Base-by-base conservation (phyloP, 805 yeast genomes). In the Jamesozyma hellenica region DNA sequence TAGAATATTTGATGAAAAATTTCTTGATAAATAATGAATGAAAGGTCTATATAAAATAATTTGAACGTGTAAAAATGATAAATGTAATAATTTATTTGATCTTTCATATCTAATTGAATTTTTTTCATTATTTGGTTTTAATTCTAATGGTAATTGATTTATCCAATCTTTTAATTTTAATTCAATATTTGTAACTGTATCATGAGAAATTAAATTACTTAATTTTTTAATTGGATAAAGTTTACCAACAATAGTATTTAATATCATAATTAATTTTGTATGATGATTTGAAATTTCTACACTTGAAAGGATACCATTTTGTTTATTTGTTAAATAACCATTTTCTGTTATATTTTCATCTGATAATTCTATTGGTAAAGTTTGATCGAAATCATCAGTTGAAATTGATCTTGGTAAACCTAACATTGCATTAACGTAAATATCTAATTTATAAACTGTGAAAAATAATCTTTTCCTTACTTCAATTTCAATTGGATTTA, bases 381-480 rank as follows among this genome's bases (percentile, higher is more conserved):
- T 86, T 54, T 86, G 95, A 61, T 86, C 94, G 48, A 83, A 81
- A 49, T 88, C 95, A 44, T 77, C 84, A 44, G 83, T 87, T 44
- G 77, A 72, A 15, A 88, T 74, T 1, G 68, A 61, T 46, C 90
- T 69, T 0, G 96, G 96, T 36, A 87, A 65, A 1, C 96, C 96
- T 47, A 88, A 58, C 74, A 87, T 79, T 3, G 95, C 83, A 58
- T 86, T 85, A 42, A 87, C 83, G 56, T 88, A 88, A 30, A 86
- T 77, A 57, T 88, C 96, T 83, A 87, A 74, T 56, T 88, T 87
- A 59, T 83, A 81, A 43, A 88, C 80, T 0, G 95, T 83, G 78
- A 85, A 87, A 56, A 87, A 87, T 23, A 87, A 64, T 45, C 96
- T 70, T 57, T 86, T 88, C 41, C 95, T 69, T 36, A 86, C 82